These are phyloP conservation scores for Aspergillus wentii DNA, from an alignment of 495 filamentous ascomycete genomes.

Conservation along the genomic window DNA sequence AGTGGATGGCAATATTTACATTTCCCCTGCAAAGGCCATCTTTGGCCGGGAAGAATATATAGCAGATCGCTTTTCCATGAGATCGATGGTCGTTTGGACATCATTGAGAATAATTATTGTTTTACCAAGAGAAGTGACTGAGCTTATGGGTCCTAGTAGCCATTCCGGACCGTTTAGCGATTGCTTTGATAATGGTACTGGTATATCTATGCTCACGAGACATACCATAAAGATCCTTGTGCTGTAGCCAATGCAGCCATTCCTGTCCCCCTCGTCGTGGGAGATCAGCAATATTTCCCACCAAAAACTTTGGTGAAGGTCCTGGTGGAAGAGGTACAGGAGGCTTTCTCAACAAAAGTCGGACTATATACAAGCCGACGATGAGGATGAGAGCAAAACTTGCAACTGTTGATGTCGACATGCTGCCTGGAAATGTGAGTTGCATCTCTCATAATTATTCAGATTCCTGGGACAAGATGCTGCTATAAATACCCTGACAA, in stretches of 20 bases:
- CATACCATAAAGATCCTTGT: conserved; percentile 41
- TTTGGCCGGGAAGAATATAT: conserved; percentile 39
- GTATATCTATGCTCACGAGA: not conserved
- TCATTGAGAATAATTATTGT: conserved; percentile 47
- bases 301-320: conserved; percentile 32
- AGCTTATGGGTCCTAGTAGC: conserved; percentile 44
- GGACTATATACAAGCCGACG: too few species aligned
- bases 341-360: too few species aligned
- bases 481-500: too few species aligned
- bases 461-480: too few species aligned
- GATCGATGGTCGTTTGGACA: conserved; percentile 30
- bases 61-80: conserved; percentile 41
- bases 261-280: conserved; percentile 33
- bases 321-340: conserved; percentile 36
- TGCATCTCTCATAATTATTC: too few species aligned
- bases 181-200: not conserved
- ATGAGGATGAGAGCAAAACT: too few species aligned
- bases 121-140: conserved; percentile 42
- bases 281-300: conserved; percentile 43
- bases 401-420: too few species aligned
- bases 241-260: conserved; percentile 39
- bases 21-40: conserved; percentile 31
- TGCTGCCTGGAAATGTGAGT: too few species aligned
- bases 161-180: not conserved
- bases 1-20: too few species aligned